Conservation (phyloP, 2,329 filamentous ascomycete species). For the Penicillium sp. region DNA sequence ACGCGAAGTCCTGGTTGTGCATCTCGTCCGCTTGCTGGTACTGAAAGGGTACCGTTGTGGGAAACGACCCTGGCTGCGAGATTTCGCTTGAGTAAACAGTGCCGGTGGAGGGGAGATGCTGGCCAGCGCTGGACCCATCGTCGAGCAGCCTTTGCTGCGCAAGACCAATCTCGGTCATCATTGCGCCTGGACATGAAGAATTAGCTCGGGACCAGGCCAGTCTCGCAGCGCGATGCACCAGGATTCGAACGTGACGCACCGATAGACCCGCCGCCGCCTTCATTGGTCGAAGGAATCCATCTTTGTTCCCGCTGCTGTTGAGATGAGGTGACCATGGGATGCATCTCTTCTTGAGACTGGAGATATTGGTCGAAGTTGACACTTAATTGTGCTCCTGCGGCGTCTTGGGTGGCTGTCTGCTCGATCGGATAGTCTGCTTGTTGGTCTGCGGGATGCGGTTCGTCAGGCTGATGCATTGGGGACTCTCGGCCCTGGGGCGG, state of each 20-base stretch:
- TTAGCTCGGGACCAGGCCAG: not conserved
- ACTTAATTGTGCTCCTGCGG: conserved; percentile 22
- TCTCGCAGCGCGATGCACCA: not conserved
- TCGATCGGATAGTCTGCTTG: conserved; percentile 12
- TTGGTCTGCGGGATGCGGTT: conserved; percentile 10
- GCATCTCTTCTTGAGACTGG: conserved; percentile 28
- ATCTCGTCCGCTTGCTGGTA: conserved; percentile 2
- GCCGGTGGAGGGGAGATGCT: conserved; percentile 14
- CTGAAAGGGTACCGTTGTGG: conserved; percentile 8
- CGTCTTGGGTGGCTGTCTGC: conserved; percentile 5
- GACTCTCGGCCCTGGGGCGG: conserved; percentile 20
- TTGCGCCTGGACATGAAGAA: conserved; percentile 23
- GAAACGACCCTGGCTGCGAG: conserved; percentile 18
- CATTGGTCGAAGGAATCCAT: conserved; percentile 31
- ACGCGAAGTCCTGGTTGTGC: not conserved
- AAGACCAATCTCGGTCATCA: conserved; percentile 36
- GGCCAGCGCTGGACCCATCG: conserved; percentile 16
- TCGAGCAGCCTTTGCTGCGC: conserved; percentile 35
- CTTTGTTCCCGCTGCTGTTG: conserved; percentile 36
- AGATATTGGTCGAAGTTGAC: conserved; percentile 42
- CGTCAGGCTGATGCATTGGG: conserved; percentile 11
- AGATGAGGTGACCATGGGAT: conserved; percentile 25
- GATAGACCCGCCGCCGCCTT: conserved; percentile 30
- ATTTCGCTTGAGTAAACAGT: conserved; percentile 16
- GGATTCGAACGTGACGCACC: conserved; percentile 23